A percentile compares a stretch with the other conserved stretches of the same genome.
phyloP scores from a whole-genome alignment of 192 early-diverging fungal genomes.

The Entomortierella lignicola region DNA sequence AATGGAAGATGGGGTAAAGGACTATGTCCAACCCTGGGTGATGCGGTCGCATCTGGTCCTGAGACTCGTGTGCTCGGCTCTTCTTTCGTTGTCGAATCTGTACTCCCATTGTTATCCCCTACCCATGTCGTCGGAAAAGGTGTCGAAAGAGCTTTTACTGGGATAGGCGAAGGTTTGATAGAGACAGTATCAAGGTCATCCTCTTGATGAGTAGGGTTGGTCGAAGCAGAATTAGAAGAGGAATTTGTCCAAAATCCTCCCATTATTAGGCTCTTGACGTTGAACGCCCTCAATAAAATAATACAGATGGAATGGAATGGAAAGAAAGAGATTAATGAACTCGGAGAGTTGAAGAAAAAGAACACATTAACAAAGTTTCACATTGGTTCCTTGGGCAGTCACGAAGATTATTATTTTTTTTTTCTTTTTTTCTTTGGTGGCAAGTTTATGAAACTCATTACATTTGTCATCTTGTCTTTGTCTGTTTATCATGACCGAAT shows the following conservation, averaged over 20 bases:
- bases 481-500: too few relatives aligned
- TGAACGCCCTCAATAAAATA: neutral
- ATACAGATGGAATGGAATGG: neutral
- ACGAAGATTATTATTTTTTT: too few relatives aligned
- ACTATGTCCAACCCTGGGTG: constrained; percentile 13
- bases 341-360: too few relatives aligned
- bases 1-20: constrained; percentile 33
- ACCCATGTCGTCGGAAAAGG: constrained; percentile 27
- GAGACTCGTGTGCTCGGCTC: neutral
- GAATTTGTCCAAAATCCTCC: constrained; percentile 38
- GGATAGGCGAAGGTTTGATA: constrained; percentile 29
- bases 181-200: constrained; percentile 17
- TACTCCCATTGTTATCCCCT: neutral
- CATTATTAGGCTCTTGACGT: constrained; percentile 13
- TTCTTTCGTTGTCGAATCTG: neutral
- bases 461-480: too few relatives aligned
- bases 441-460: too few relatives aligned
- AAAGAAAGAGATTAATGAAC: neutral
- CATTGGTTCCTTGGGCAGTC: too few relatives aligned
- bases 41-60: neutral
- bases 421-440: too few relatives aligned
- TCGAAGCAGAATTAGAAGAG: constrained; percentile 11
- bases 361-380: too few relatives aligned
- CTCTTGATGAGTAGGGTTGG: neutral
- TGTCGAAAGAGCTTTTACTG: constrained; percentile 22